These are phyloP conservation scores for Tympanopsis confertula DNA, from an alignment of 2,329 filamentous ascomycete species.

Conservation along the genomic window DNA sequence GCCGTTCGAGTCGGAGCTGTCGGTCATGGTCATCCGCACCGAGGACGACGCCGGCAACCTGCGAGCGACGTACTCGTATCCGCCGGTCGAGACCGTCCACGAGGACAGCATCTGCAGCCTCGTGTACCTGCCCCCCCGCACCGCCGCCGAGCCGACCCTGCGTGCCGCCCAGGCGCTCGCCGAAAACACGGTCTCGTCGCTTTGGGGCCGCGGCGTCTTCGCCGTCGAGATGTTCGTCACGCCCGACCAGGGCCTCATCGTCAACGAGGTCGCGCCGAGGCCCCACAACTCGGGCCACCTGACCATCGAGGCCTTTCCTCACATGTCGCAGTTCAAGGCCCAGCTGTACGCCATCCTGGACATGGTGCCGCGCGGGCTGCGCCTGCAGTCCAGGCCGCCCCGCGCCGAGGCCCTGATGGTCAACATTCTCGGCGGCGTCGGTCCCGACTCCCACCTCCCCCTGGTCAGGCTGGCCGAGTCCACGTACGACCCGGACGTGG, in stretches of 20 bases:
- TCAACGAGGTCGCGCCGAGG: conserved; percentile 79
- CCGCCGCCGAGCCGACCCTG: conserved; percentile 47
- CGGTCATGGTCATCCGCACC: conserved; percentile 89
- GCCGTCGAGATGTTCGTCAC: conserved; percentile 87
- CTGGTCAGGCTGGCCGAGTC: conserved; percentile 33
- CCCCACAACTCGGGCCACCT: conserved; percentile 90
- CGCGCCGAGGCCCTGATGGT: conserved; percentile 63
- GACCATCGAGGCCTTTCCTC: conserved; percentile 80
- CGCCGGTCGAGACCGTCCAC: conserved; percentile 86
- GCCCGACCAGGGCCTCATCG: conserved; percentile 45
- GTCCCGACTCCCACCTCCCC: conserved; percentile 45
- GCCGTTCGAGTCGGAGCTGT: conserved; percentile 74
- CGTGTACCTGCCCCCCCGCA: conserved; percentile 73
- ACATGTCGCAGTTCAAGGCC: conserved; percentile 82
- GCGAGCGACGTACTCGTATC: conserved; percentile 57
- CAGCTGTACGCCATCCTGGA: conserved; percentile 77
- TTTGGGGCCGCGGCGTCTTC: conserved; percentile 85
- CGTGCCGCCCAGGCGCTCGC: conserved; percentile 65
- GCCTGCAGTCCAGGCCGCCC: conserved; percentile 64
- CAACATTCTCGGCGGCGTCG: conserved; percentile 65
- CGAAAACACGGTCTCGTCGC: conserved; percentile 63
- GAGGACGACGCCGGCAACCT: conserved; percentile 48
- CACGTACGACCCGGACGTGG: conserved; percentile 30
- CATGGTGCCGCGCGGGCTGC: conserved; percentile 42
- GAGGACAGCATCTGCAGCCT: conserved; percentile 92